Conservation (phyloP, 352 stramenopile species). For the Pythium phragmiticola region DNA sequence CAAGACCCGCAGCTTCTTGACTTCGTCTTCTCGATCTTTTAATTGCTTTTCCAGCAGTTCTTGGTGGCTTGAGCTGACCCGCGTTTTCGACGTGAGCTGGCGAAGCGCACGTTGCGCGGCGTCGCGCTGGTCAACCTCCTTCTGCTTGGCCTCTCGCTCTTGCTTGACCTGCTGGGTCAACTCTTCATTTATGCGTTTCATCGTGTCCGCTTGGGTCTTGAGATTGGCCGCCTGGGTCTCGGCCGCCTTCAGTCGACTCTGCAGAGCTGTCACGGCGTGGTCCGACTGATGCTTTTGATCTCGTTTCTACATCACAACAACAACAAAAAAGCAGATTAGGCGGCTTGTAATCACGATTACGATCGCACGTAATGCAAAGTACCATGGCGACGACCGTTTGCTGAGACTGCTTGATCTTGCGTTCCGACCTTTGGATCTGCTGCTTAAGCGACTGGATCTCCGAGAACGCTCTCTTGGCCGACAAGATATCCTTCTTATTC, state of each 20-base stretch:
- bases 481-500: constrained; percentile 86
- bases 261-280: constrained; percentile 73
- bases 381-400: constrained; percentile 90
- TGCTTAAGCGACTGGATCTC: constrained; percentile 94
- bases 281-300: constrained; percentile 93
- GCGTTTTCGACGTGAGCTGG: constrained; percentile 64
- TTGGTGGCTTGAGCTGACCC: constrained; percentile 66
- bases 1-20: constrained; percentile 73
- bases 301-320: constrained; percentile 71
- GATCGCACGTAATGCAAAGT: constrained; percentile 35
- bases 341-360: neutral
- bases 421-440: constrained; percentile 87
- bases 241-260: constrained; percentile 79
- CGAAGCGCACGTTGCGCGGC: constrained; percentile 55
- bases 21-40: constrained; percentile 75
- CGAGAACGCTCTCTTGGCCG: constrained; percentile 92
- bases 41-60: constrained; percentile 66
- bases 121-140: constrained; percentile 70
- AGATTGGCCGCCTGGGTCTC: constrained; percentile 67
- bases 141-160: constrained; percentile 67
- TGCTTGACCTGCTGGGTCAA: constrained; percentile 65
- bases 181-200: constrained; percentile 72
- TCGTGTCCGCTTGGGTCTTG: constrained; percentile 57
- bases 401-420: constrained; percentile 87
- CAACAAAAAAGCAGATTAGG: neutral